Base-by-base conservation (phyloP, 2,329 filamentous ascomycete species). In the Penicillium decumbens region DNA sequence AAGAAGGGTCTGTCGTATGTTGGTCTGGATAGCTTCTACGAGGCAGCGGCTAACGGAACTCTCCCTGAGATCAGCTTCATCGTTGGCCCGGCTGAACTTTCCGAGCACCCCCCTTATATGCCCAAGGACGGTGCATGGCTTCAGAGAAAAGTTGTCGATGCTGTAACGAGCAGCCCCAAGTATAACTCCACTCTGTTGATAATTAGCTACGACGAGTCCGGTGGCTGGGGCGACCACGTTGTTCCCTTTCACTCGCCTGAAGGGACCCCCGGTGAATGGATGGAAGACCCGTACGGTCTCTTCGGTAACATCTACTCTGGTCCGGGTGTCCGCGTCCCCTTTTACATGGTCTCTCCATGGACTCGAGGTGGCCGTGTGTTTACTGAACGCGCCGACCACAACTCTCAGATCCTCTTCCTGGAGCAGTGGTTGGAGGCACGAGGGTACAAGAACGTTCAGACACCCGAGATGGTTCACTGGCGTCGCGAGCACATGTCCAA, bases 291-390 rank as follows among this genome's bases (percentile, higher is more conserved):
- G 0, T 69, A 72, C 46, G 68, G 65, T 6, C 29, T 64, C 1
- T 72, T 72, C 45, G 72, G 73, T n/a, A 56, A 75, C 18, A 66
- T 73, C 18, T 74, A 69, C 48, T 68, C 67, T 10, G 75, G 75
- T 4, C 74, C 75, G 32, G 69, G 67, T 60, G 15, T 78, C 58
- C 76, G 79, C 6, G 67, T 80, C 2, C 78, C 78, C 0, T 77
- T 80, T 51, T 77, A 77, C 55, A 79, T 81, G 61, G 70, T 81
- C 47, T 80, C 78, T 0, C 78, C 78, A 0, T 81, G 76, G 72
- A 81, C 78, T 0, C 75, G 78, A 12, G 75, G 76, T 9, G 75
- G 74, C 7, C 72, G 77, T 20, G 77, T 81, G 2, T 80, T 78
- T 53, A 78, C 76, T 0, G 78, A 80, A 58, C 75, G 77, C 38